These are phyloP conservation scores for Suillus subaureus DNA, from an alignment of 768 basidiomycete genomes.

Conservation along the genomic window DNA sequence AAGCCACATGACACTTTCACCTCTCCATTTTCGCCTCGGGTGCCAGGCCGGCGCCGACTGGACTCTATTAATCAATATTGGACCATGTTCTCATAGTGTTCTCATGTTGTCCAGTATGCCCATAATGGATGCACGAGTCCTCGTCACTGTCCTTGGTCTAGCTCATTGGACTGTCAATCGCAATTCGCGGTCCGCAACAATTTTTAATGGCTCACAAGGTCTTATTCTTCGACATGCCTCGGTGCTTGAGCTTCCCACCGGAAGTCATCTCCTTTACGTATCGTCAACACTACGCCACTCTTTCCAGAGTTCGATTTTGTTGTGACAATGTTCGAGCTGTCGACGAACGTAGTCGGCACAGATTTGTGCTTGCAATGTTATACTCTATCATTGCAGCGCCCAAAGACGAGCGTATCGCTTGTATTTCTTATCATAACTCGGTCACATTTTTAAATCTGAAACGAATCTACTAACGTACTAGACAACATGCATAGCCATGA, in stretches of 20 bases:
- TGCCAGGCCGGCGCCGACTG: background rate
- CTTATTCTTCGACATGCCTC: background rate
- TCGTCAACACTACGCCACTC: background rate
- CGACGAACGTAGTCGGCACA: background rate
- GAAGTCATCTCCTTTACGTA: background rate
- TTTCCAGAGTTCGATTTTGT: background rate
- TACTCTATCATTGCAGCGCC: background rate
- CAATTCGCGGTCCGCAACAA: background rate
- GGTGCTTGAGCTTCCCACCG: background rate
- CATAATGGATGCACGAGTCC: background rate
- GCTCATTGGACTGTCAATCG: background rate
- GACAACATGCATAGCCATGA: background rate
- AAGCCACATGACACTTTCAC: background rate
- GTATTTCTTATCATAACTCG: background rate
- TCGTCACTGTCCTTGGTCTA: background rate
- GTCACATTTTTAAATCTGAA: background rate
- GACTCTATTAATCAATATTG: background rate
- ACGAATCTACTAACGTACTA: background rate
- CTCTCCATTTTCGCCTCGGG: background rate
- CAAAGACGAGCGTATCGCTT: background rate
- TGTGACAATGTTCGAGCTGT: too few species aligned
- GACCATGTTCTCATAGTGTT: background rate
- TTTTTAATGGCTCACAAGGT: background rate
- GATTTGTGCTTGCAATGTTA: background rate
- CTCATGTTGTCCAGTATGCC: background rate